Percentiles rank a stretch among this genome's conserved stretches.
Evolutionary conservation across 441 rosid species (phyloP).

Genomic region (Erodium texanum): DNA sequence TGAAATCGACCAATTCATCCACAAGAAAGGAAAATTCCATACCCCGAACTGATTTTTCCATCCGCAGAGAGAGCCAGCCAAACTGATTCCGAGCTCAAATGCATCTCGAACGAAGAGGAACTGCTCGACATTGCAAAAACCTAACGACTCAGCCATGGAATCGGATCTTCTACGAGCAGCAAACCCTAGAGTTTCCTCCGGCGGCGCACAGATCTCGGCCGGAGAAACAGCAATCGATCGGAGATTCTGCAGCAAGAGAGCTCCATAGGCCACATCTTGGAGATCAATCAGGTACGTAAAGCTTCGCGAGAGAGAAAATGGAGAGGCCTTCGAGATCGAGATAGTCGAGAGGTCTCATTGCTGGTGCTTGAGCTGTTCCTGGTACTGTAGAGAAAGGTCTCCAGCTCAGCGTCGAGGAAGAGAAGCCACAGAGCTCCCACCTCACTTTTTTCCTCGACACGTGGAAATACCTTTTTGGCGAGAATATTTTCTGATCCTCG

Average conservation of each 20-base stretch:
- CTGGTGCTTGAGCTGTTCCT: neutral
- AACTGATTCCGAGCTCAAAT: too few relatives aligned
- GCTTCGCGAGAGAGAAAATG: neutral
- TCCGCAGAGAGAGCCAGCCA: too few relatives aligned
- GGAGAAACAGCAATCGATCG: neutral
- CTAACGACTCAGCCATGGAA: constrained; percentile 3
- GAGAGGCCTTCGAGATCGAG: neutral
- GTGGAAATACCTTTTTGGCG: too few relatives aligned
- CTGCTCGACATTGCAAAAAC: constrained; percentile 45
- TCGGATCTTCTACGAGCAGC: constrained; percentile 4
- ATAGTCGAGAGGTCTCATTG: neutral
- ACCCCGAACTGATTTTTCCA: neutral
- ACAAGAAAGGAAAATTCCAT: neutral
- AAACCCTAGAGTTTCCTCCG: constrained; percentile 9
- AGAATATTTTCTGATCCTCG: too few relatives aligned
- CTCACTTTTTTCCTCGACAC: too few relatives aligned
- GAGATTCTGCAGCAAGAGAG: neutral
- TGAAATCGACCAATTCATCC: neutral
- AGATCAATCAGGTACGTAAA: neutral
- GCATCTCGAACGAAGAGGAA: too few relatives aligned
- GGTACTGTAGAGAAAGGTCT: neutral
- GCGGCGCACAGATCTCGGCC: constrained; percentile 11
- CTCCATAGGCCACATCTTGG: neutral
- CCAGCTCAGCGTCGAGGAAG: neutral
- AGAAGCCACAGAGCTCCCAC: too few relatives aligned